Percentiles rank a stretch among this genome's conserved stretches.
Evolutionary conservation across 495 filamentous ascomycete species (phyloP).

Genomic region (Cairneyella variabilis): DNA sequence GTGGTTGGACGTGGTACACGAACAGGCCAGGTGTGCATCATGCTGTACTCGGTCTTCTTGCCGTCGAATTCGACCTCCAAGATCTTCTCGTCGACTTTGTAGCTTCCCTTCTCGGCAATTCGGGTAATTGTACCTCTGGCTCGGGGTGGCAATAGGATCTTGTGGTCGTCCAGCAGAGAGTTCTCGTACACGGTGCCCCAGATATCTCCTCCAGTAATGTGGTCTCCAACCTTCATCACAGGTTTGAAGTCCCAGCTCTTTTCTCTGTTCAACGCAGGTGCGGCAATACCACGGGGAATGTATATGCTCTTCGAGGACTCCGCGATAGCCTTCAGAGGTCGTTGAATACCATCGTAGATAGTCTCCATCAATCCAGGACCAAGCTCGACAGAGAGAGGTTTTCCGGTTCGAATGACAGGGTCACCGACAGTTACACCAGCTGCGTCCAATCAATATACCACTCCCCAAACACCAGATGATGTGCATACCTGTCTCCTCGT

Average conservation of each 20-base stretch:
- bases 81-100: slow-evolving; percentile 92
- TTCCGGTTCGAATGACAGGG: slow-evolving; percentile 83
- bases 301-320: slow-evolving; percentile 80
- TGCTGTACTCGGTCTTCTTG: slow-evolving; percentile 82
- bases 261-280: slow-evolving; percentile 80
- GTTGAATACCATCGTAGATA: slow-evolving; percentile 98
- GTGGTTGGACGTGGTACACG: slow-evolving; percentile 87
- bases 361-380: slow-evolving; percentile 97
- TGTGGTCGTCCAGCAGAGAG: slow-evolving; percentile 90
- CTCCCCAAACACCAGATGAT: slow-evolving; percentile 5
- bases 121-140: slow-evolving; percentile 87
- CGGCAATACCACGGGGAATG: slow-evolving; percentile 91
- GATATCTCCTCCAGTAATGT: slow-evolving; percentile 92
- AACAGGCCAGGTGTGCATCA: slow-evolving; percentile 99
- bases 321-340: slow-evolving; percentile 82
- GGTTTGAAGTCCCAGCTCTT: slow-evolving; percentile 96
- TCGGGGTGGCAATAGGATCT: slow-evolving; percentile 89
- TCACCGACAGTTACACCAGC: slow-evolving; percentile 96
- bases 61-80: slow-evolving; percentile 97
- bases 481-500: slow-evolving; percentile 88
- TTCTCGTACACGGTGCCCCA: slow-evolving; percentile 96
- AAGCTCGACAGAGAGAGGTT: slow-evolving; percentile 94
- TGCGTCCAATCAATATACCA: slow-evolving; percentile 30
- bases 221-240: slow-evolving; percentile 86
- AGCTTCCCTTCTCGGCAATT: slow-evolving; percentile 83